Base-by-base conservation (phyloP, 768 basidiomycete species). In the Leccinum boreale region DNA sequence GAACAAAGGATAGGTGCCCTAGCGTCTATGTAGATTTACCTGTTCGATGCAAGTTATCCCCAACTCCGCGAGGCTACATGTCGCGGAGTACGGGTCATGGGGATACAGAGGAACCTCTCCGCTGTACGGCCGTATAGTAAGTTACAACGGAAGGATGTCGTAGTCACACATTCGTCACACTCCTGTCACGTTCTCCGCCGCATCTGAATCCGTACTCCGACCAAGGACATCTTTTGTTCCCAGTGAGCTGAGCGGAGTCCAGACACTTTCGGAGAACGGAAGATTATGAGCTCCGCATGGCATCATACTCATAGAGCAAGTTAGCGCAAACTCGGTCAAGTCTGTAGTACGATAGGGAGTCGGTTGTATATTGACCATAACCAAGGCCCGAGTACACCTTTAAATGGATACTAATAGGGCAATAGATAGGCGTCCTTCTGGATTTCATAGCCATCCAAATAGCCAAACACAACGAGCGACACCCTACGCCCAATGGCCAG, bases 401-500 rank as follows among this genome's bases (percentile, higher is more conserved):
- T 0, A 39, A 10, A n/a, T 44, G 19, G 11, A 19, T 42, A 44
- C 19, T 12, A 5, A 33, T 31, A 42, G 39, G n/a, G 39, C n/a
- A 39, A 39, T 39, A 17, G 36, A 17, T 39, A 15, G 36, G 36
- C 2, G n/a, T n/a, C 4, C 19, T 44, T 10, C 17, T 44, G 42
- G 42, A 5, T 19, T 19, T 44, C 42, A 44, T 35, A 29, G 19
- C 28, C 10, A 52, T n/a, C 14, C 46, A 46, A 24, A 44, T 14
- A 47, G 15, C 23, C 29, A 49, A 50, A 14, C 50, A 56, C 51
- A 52, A 42, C 31, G 23, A 58, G 52, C 29, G 24, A 42, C n/a
- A 9, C 52, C 39, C 75, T 64, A 90, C n/a, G 77, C 79, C 81
- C 82, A 83, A 68, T 85, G 81, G 1, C 92, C 92, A 4, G 90